These are phyloP conservation scores for Leptodermis oblonga DNA, from an alignment of 257 asterid species.

Conservation along the genomic window DNA sequence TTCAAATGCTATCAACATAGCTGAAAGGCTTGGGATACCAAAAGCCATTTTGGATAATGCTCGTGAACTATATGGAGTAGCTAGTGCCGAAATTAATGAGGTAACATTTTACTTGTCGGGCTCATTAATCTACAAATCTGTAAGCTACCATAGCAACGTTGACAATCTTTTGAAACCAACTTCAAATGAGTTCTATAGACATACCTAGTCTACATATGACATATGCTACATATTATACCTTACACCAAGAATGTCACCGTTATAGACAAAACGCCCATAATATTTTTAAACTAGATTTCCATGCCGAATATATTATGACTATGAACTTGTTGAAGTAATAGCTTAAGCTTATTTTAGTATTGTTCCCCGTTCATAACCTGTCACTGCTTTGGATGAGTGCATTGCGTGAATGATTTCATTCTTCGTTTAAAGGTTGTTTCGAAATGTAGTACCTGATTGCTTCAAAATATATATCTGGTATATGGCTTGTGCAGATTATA, in stretches of 20 bases:
- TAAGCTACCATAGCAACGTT: background rate
- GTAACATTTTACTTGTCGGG: constrained; percentile 26
- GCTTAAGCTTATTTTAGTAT: no score
- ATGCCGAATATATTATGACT: background rate
- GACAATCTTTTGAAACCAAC: background rate
- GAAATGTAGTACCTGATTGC: background rate
- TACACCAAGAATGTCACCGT: no score
- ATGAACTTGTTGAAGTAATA: constrained; percentile 7
- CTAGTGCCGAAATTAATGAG: constrained; percentile 93
- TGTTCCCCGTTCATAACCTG: no score
- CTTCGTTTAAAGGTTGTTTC: background rate
- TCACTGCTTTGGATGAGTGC: no score
- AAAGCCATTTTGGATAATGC: constrained; percentile 62
- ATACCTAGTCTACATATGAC: background rate
- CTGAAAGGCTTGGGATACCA: constrained; percentile 90
- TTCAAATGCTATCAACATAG: constrained; percentile 92
- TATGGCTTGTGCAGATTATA: constrained; percentile 61
- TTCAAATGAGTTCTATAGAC: background rate
- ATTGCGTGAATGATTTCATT: background rate
- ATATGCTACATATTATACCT: background rate
- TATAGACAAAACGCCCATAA: background rate
- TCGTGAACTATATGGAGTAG: constrained; percentile 84
- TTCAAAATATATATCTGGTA: background rate
- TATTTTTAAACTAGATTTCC: background rate
- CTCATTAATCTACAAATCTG: background rate